phyloP scores from a whole-genome alignment of 768 basidiomycete genomes.

The Flagelloscypha sp. region DNA sequence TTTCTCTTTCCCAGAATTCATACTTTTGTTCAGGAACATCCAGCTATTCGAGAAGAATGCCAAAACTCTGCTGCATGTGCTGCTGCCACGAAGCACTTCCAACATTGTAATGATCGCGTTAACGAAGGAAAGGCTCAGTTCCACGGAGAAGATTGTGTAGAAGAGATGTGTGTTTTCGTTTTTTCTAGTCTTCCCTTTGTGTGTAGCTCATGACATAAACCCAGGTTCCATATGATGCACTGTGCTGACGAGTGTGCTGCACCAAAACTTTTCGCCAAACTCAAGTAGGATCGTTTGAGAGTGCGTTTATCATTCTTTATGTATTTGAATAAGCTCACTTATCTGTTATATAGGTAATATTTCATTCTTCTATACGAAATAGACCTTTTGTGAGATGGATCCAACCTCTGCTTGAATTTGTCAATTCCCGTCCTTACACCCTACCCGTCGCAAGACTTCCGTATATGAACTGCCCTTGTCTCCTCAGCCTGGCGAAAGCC shows the following conservation, averaged over 20 bases:
- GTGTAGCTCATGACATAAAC: slow-evolving; percentile 3
- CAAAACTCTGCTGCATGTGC: slow-evolving; percentile 58
- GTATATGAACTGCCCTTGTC: too few species aligned
- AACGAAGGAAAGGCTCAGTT: slow-evolving; percentile 72
- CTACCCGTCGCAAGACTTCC: too few species aligned
- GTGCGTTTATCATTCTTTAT: too few species aligned
- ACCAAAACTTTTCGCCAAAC: slow-evolving; percentile 77
- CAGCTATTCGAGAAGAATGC: slow-evolving; percentile 70
- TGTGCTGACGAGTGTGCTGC: slow-evolving; percentile 81
- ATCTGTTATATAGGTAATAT: too few species aligned
- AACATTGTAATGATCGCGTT: slow-evolving; percentile 87
- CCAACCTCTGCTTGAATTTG: too few species aligned
- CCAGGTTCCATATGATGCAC: slow-evolving; percentile 61
- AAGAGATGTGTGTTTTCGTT: slow-evolving; percentile 67
- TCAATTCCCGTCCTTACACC: too few species aligned
- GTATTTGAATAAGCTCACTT: too few species aligned
- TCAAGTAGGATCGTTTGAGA: too few species aligned
- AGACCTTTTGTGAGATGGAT: too few species aligned
- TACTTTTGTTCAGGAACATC: slow-evolving; percentile 43
- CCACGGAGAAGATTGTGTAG: slow-evolving; percentile 88
- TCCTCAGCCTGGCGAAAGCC: too few species aligned
- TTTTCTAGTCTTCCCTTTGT: not conserved
- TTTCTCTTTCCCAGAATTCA: slow-evolving; percentile 1
- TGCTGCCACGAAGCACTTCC: slow-evolving; percentile 70
- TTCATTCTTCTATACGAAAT: too few species aligned